Percentiles rank a stretch among this genome's conserved stretches.
Evolutionary conservation across 805 yeast genomes (phyloP).

Genomic region (Teunomyces gatunensis): DNA sequence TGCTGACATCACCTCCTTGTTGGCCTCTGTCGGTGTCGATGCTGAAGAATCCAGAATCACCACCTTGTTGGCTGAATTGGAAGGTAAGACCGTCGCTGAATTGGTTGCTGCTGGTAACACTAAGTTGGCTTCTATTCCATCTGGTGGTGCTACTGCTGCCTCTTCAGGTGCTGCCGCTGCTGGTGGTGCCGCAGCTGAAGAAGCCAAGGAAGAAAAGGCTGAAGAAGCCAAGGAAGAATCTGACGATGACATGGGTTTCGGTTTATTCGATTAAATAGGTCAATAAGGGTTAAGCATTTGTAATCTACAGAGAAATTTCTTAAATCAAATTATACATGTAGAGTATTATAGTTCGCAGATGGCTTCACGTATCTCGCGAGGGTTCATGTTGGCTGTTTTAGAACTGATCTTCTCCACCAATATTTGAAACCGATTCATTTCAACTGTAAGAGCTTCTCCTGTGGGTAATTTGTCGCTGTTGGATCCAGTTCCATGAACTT

Average conservation of each 20-base stretch:
- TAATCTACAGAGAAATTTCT: slow-evolving; percentile 1
- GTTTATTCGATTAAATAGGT: slow-evolving; percentile 87
- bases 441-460: slow-evolving; percentile 10
- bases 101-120: slow-evolving; percentile 92
- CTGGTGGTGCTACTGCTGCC: slow-evolving; percentile 96
- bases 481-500: neutral
- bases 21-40: slow-evolving; percentile 95
- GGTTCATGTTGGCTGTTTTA: slow-evolving; percentile 6
- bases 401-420: slow-evolving; percentile 24
- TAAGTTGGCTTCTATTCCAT: slow-evolving; percentile 95
- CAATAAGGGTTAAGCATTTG: slow-evolving; percentile 1
- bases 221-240: slow-evolving; percentile 67
- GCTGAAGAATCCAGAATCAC: slow-evolving; percentile 86
- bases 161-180: slow-evolving; percentile 69
- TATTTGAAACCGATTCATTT: slow-evolving; percentile 26
- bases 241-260: slow-evolving; percentile 83
- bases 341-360: neutral
- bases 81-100: slow-evolving; percentile 89
- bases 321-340: neutral
- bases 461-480: neutral
- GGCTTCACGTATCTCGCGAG: slow-evolving; percentile 3
- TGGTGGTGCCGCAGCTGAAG: slow-evolving; percentile 69
- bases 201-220: slow-evolving; percentile 67
- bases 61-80: slow-evolving; percentile 76
- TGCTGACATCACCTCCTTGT: slow-evolving; percentile 81